These are phyloP conservation scores for Geosmithia morbida DNA, from an alignment of 2,329 filamentous ascomycete species.

Conservation along the genomic window DNA sequence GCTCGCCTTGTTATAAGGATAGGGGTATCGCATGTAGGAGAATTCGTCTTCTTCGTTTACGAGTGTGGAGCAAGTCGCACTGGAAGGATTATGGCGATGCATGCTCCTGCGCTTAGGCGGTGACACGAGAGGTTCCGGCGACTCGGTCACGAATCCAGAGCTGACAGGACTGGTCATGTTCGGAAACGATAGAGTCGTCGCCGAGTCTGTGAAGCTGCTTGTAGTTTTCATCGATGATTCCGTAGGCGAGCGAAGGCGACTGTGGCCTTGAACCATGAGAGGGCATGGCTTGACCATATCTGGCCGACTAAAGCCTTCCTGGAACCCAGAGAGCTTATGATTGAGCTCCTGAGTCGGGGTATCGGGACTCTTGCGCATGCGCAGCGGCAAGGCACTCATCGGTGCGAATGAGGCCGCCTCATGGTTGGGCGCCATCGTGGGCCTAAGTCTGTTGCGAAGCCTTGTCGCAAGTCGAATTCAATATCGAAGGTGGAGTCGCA, in stretches of 20 bases:
- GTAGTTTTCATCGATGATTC: slow-evolving; percentile 22
- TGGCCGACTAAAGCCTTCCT: neutral
- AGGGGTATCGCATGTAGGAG: neutral
- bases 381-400: neutral
- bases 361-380: neutral
- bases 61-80: slow-evolving; percentile 21
- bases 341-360: neutral
- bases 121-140: slow-evolving; percentile 10
- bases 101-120: slow-evolving; percentile 8
- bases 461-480: too few relatives aligned
- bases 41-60: slow-evolving; percentile 20
- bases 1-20: neutral
- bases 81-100: slow-evolving; percentile 17
- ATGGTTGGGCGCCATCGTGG: neutral
- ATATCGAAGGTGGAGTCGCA: too few relatives aligned
- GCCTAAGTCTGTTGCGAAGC: neutral
- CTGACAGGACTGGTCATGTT: slow-evolving; percentile 20
- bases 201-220: slow-evolving; percentile 23
- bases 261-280: slow-evolving; percentile 2
- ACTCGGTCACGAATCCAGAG: slow-evolving; percentile 18
- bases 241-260: slow-evolving; percentile 15
- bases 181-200: slow-evolving; percentile 20
- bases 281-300: neutral
- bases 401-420: neutral
- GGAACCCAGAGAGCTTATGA: neutral